Evolutionary conservation across 2,329 filamentous ascomycete genomes (phyloP), one percentile per base, ranked within the genome.

Genomic region (Alternaria brassicicola): DNA sequence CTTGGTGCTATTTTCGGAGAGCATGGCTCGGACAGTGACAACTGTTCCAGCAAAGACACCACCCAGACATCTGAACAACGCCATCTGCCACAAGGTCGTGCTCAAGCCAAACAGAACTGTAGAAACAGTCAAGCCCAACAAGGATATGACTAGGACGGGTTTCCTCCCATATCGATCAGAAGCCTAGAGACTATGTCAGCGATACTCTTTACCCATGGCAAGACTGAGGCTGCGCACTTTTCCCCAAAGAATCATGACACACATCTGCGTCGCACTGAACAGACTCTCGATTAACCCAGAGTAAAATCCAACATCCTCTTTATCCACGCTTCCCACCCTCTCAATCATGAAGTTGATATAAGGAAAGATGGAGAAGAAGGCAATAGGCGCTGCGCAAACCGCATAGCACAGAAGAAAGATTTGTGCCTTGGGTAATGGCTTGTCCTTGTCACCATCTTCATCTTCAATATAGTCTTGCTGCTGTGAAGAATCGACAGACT

Each of bases 291-390:
- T 92, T 12, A 93, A 79, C 2, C 91, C 91, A 56, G 83, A 86
- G 80, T 92, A 94, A 78, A 93, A 94, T 2, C 91, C 91, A 3
- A 92, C 86, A 73, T 92, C 88, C n/a, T 83, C 78, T 42, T 85
- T 79, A 1, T 82, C 74, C 2, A 94, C 77, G 10, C 81, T 69
- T 9, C 89, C 90, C 57, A 88, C 89, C 55, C 85, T 81, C 74
- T 85, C 80, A 35, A 91, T 87, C 91, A 94, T 94, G 70, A 89
- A 81, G 69, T 88, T 91, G 76, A 95, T 85, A 77, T 90, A 94
- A 1, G 91, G 89, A 68, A 94, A 90, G 73, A 94, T 92, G 72
- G 84, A 87, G 80, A 93, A 94, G 79, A 92, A 94, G n/a, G 90
- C 89, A 38, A 93, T 84, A 1, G 91, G 90, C 70, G 94, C 91